Evolutionary conservation across 1,284 basidiomycete species (phyloP).

Genomic region (Moniliophthora roreri): DNA sequence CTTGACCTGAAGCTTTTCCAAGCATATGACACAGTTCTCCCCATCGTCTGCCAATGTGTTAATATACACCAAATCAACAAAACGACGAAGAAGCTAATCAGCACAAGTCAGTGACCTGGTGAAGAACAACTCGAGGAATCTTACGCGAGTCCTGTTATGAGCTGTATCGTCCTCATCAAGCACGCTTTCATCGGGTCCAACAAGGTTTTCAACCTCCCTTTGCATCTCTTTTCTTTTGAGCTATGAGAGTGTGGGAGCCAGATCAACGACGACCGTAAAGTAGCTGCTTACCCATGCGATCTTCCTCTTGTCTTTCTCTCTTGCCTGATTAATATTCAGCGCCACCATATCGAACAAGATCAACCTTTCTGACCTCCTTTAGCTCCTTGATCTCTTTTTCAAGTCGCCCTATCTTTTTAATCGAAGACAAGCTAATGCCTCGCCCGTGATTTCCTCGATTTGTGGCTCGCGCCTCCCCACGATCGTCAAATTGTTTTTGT

Average conservation of each 20-base stretch:
- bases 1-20: slow-evolving; percentile 33
- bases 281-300: not conserved
- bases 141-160: slow-evolving; percentile 42
- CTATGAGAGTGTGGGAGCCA: slow-evolving; percentile 21
- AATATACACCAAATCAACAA: slow-evolving; percentile 39
- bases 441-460: not conserved
- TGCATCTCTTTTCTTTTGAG: slow-evolving; percentile 34
- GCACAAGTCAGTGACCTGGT: not conserved
- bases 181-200: not conserved
- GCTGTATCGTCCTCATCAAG: slow-evolving; percentile 28
- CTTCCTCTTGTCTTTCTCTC: slow-evolving; percentile 1
- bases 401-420: slow-evolving; percentile 11
- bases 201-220: slow-evolving; percentile 35
- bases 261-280: not conserved
- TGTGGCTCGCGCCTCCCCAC: not conserved
- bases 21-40: slow-evolving; percentile 45
- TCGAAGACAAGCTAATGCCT: not conserved
- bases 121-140: slow-evolving; percentile 2
- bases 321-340: not conserved
- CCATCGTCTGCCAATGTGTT: slow-evolving; percentile 40
- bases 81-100: slow-evolving; percentile 40
- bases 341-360: too few species aligned
- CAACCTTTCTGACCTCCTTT: slow-evolving; percentile 13
- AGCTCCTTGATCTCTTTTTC: slow-evolving; percentile 18
- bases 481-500: slow-evolving; percentile 6